Base-by-base conservation (phyloP, 129 eudicot genomes). In the Centella asiatica region DNA sequence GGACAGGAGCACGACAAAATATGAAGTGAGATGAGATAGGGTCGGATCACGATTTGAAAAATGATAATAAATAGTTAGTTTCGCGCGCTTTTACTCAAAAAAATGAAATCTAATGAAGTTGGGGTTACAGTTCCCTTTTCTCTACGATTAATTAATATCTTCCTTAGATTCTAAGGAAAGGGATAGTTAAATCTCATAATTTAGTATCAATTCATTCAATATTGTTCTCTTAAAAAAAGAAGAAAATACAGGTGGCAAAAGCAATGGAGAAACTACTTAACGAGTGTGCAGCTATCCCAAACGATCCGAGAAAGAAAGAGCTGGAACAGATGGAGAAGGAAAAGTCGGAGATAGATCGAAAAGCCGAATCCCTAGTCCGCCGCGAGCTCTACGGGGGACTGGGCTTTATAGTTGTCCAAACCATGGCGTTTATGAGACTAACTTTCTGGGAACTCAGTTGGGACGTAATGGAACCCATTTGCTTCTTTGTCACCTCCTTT, bases 401-500 rank as follows among this genome's bases (percentile, higher is more conserved):
- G 57, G 95, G 95, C 67, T 83, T 75, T 63, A 45, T 85, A 13
- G 62, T 72, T 0, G 14, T 80, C 33, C 97, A 89, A 67, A 80
- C 92, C 37, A 14, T 76, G 78, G 95, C 75, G 61, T 85, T 89
- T 25, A 83, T 85, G 84, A 89, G 95, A 80, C 80, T 85, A 1
- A 89, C 92, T 0, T 89, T 82, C 57, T 89, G 95, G 92, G 97
- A 89, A 54, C 83, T 89, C 5, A 75, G 74, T 66, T 89, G 97
- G 97, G 95, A 89, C 56, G 95, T 89, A 63, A 89, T 89, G 97
- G 97, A 89, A 80, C 97, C 97, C 52, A 78, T 89, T 36, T 89
- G 95, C 56, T 89, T 89, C 77, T 89, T 85, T 67, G 80, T 74
- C n/a, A 76, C 97, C 18, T 89, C 97, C 0, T 60, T 85, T 40